Conservation (phyloP, 1,284 basidiomycete genomes). For the Peniophora sp. region DNA sequence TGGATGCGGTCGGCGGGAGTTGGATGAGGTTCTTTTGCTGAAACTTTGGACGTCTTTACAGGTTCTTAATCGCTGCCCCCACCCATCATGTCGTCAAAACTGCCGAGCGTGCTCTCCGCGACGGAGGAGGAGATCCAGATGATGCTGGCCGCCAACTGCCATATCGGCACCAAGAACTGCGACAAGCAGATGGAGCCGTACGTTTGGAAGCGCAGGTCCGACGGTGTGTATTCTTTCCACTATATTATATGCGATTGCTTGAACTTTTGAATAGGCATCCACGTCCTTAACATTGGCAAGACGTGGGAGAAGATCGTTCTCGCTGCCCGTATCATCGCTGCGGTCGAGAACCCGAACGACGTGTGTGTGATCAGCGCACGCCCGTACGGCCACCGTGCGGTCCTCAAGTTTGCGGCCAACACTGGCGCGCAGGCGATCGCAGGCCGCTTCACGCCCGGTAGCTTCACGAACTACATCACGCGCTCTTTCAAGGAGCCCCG, state of each 20-base stretch:
- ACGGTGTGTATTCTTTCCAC: constrained; percentile 55
- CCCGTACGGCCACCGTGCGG: constrained; percentile 98
- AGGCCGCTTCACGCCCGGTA: constrained; percentile 98
- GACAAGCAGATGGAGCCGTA: constrained; percentile 98
- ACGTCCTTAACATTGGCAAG: constrained; percentile 98
- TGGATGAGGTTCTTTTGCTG: not conserved
- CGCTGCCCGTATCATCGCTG: constrained; percentile 89
- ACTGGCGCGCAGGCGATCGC: constrained; percentile 98
- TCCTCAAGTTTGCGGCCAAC: constrained; percentile 97
- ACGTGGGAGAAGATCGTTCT: constrained; percentile 99
- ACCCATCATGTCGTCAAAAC: constrained; percentile 70
- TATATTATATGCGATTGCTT: constrained; percentile 5
- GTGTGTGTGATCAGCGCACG: constrained; percentile 97
- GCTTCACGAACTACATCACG: constrained; percentile 99
- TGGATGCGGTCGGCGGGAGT: not conserved
- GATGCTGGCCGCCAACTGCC: constrained; percentile 91
- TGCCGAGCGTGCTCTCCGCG: constrained; percentile 87
- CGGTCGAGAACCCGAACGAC: constrained; percentile 97
- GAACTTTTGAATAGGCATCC: constrained; percentile 63
- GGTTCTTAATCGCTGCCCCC: not conserved
- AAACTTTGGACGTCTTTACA: not conserved
- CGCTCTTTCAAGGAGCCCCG: constrained; percentile 99
- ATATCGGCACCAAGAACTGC: constrained; percentile 98
- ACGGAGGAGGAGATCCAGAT: constrained; percentile 98
- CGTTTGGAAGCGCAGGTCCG: constrained; percentile 93